A percentile compares a stretch with the other conserved stretches of the same genome.
These are phyloP conservation scores for Delonix regia DNA, from an alignment of 306 rosid species.

Conservation along the genomic window DNA sequence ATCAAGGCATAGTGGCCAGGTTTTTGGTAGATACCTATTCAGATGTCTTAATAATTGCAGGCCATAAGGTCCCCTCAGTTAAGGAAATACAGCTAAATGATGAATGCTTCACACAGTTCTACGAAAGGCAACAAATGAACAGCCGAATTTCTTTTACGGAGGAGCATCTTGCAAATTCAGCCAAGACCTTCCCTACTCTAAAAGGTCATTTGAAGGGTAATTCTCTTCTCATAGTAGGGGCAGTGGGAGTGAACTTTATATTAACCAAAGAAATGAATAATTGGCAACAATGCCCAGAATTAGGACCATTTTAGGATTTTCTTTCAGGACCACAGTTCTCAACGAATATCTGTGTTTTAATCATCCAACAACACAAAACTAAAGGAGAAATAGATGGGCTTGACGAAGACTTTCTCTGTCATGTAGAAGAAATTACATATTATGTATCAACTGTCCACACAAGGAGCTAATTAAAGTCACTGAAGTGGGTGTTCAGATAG, in stretches of 20 bases:
- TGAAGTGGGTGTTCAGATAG: not conserved
- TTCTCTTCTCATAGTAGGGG: slow-evolving; percentile 86
- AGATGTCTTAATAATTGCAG: slow-evolving; percentile 59
- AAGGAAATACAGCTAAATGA: slow-evolving; percentile 72
- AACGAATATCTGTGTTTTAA: slow-evolving; percentile 63
- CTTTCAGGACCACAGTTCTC: slow-evolving; percentile 89
- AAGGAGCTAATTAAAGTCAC: not conserved
- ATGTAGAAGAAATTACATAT: slow-evolving; percentile 43
- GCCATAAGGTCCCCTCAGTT: slow-evolving; percentile 47
- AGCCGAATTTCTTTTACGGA: slow-evolving; percentile 64
- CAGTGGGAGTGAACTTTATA: slow-evolving; percentile 67
- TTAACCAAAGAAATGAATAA: slow-evolving; percentile 88
- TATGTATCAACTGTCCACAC: not conserved
- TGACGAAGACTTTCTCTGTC: slow-evolving; percentile 82
- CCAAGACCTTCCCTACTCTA: slow-evolving; percentile 75
- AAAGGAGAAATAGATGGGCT: slow-evolving; percentile 91
- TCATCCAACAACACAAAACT: slow-evolving; percentile 73
- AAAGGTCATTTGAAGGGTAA: slow-evolving; percentile 79
- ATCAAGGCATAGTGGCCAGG: slow-evolving; percentile 76
- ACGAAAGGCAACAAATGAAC: slow-evolving; percentile 58
- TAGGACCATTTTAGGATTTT: slow-evolving; percentile 91
- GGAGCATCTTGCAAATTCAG: slow-evolving; percentile 82
- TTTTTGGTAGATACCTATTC: slow-evolving; percentile 65
- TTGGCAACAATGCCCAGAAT: slow-evolving; percentile 95
- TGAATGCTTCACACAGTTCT: slow-evolving; percentile 80